Conservation (phyloP, 1,284 basidiomycete genomes). For the Pseudozyma flocculosa region DNA sequence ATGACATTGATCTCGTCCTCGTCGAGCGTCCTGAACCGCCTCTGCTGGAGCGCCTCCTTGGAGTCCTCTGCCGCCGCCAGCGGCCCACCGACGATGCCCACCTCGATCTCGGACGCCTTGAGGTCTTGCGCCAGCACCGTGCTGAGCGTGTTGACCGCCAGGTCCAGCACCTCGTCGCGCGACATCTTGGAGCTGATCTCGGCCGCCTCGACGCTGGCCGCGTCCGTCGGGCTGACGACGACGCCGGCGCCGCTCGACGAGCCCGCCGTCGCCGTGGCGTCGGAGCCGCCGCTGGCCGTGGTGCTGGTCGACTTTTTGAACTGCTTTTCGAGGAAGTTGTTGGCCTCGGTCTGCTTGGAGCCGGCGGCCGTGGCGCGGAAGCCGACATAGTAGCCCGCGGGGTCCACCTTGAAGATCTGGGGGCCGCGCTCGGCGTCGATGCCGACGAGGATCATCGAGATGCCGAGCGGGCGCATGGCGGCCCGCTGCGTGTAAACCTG, state of each 20-base stretch:
- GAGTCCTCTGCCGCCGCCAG: slow-evolving; percentile 14
- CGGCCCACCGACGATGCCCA: slow-evolving; percentile 60
- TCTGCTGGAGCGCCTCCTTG: slow-evolving; percentile 32
- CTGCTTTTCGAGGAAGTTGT: slow-evolving; percentile 94
- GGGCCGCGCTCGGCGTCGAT: slow-evolving; percentile 81
- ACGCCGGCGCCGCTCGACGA: not conserved
- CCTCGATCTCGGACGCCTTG: slow-evolving; percentile 67
- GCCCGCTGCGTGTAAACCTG: slow-evolving; percentile 98
- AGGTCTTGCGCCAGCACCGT: slow-evolving; percentile 92
- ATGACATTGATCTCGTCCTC: slow-evolving; percentile 49
- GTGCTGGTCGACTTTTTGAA: slow-evolving; percentile 78
- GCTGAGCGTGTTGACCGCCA: slow-evolving; percentile 92
- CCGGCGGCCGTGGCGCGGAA: slow-evolving; percentile 96
- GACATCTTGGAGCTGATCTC: slow-evolving; percentile 29
- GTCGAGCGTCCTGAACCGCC: slow-evolving; percentile 46
- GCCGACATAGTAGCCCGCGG: slow-evolving; percentile 96
- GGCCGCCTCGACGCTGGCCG: slow-evolving; percentile 41
- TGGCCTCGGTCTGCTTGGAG: slow-evolving; percentile 97
- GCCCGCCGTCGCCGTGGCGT: slow-evolving; percentile 8
- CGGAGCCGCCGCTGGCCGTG: too few species aligned
- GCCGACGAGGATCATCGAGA: slow-evolving; percentile 95
- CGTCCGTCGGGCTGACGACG: slow-evolving; percentile 24
- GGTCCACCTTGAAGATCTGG: slow-evolving; percentile 96
- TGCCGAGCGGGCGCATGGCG: slow-evolving; percentile 94
- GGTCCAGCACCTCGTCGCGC: slow-evolving; percentile 62